Evolutionary conservation across 2,329 filamentous ascomycete genomes (phyloP).

Genomic region (Penicillium sp.): DNA sequence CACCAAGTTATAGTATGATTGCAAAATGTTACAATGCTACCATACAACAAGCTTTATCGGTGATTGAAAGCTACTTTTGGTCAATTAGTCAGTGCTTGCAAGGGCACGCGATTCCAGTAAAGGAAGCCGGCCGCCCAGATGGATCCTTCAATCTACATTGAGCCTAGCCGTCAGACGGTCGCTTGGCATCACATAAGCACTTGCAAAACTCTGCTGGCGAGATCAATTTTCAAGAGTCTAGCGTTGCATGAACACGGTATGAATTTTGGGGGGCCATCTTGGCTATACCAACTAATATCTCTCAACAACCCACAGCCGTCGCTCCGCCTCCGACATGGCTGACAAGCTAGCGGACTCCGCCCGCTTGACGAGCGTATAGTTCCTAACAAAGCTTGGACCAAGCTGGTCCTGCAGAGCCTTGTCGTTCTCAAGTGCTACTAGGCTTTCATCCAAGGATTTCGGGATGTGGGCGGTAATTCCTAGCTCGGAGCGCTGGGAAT

Average conservation of each 20-base stretch:
- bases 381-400: constrained; percentile 27
- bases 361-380: constrained; percentile 34
- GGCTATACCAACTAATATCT: constrained; percentile 30
- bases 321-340: constrained; percentile 32
- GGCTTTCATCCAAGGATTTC: constrained; percentile 35
- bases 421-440: constrained; percentile 33
- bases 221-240: not conserved
- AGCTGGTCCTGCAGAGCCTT: constrained; percentile 28
- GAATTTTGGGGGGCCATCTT: not conserved
- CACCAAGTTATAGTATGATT: not conserved
- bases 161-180: not conserved
- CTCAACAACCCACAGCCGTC: constrained; percentile 39
- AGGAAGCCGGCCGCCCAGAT: not conserved
- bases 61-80: not conserved
- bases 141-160: not conserved
- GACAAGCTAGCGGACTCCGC: constrained; percentile 34
- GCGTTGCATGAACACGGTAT: not conserved
- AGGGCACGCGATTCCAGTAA: not conserved
- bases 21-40: not conserved
- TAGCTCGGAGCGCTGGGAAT: constrained; percentile 29
- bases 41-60: not conserved
- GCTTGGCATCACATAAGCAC: not conserved
- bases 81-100: not conserved
- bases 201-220: not conserved
- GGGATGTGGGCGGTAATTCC: constrained; percentile 41